Conservation (phyloP, 169 alveolate genomes). For the Eimeria brunetti region DNA sequence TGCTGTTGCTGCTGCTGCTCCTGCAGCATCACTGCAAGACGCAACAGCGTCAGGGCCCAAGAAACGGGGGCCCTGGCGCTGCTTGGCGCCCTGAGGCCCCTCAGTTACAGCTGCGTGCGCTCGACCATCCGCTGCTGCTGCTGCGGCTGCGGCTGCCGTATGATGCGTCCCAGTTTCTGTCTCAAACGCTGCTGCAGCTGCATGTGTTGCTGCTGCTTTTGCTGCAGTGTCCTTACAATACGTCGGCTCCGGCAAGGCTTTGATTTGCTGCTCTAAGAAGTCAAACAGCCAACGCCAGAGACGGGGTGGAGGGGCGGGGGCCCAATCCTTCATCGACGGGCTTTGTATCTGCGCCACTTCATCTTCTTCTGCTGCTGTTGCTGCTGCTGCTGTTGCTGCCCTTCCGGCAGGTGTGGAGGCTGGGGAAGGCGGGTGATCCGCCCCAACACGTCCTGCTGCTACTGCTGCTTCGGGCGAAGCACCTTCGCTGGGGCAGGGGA, state of each 20-base stretch:
- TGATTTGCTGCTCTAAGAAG: not conserved
- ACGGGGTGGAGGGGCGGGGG: conserved; percentile 21
- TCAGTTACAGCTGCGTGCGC: not conserved
- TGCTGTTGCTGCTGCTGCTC: conserved; percentile 23
- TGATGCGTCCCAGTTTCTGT: not conserved
- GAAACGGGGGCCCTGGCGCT: not conserved
- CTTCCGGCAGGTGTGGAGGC: not conserved
- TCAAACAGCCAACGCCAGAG: not conserved
- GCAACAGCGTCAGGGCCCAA: not conserved
- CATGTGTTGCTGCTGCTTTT: conserved; percentile 5
- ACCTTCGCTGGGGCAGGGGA: not conserved
- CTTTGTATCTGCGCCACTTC: not conserved
- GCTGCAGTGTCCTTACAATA: not conserved
- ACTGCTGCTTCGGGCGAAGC: not conserved
- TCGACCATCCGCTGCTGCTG: not conserved
- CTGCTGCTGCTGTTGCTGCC: conserved; percentile 10
- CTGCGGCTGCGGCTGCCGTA: not conserved
- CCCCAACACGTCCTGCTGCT: conserved; percentile 2
- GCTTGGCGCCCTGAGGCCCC: not conserved
- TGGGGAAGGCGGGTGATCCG: not conserved
- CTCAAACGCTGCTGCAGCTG: too few relatives aligned
- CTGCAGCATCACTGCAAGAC: not conserved
- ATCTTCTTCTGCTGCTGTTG: not conserved
- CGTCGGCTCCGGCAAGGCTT: not conserved
- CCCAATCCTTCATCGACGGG: not conserved